phyloP scores from a whole-genome alignment of 2,329 filamentous ascomycete genomes.

The Fragosphaeria purpurea region DNA sequence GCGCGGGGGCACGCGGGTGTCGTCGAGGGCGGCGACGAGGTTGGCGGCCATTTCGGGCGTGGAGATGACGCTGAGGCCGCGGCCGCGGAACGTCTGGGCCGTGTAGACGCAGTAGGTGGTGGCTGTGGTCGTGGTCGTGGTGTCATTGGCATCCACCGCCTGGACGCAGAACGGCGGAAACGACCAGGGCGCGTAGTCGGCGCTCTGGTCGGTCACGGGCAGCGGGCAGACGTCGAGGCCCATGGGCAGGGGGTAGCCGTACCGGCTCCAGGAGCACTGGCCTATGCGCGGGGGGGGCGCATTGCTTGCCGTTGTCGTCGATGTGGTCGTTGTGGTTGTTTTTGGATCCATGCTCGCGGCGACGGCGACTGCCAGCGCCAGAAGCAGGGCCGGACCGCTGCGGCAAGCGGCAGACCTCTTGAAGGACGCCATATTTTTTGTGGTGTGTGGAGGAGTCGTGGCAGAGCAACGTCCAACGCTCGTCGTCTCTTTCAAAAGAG shows the following conservation, averaged over 20 bases:
- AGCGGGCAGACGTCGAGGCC: slow-evolving; percentile 3
- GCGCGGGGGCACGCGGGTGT: slow-evolving; percentile 9
- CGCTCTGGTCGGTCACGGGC: slow-evolving; percentile 2
- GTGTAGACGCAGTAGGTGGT: slow-evolving; percentile 18
- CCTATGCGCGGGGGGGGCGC: neutral
- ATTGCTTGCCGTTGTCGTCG: neutral
- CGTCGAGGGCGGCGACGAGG: slow-evolving; percentile 14
- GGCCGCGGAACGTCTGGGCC: slow-evolving; percentile 13
- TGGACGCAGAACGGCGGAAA: slow-evolving; percentile 12
- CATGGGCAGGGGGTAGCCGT: slow-evolving; percentile 4
- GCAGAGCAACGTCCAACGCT: no score
- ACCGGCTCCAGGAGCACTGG: slow-evolving; percentile 6
- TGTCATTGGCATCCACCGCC: slow-evolving; percentile 1
- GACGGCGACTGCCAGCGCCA: neutral
- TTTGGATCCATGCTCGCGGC: neutral
- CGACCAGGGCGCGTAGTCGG: slow-evolving; percentile 12
- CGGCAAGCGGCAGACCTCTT: neutral
- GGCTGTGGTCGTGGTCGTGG: slow-evolving; percentile 1
- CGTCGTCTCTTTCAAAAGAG: no score
- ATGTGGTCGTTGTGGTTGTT: neutral
- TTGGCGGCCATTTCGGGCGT: slow-evolving; percentile 15
- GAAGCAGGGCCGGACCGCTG: neutral
- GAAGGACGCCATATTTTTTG: no score
- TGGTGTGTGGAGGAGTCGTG: no score
- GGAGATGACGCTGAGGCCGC: slow-evolving; percentile 18